Percentiles rank a stretch among this genome's conserved stretches.
These are phyloP conservation scores for Fraxinus platypoda DNA, from an alignment of 305 asterid species.

Conservation along the genomic window DNA sequence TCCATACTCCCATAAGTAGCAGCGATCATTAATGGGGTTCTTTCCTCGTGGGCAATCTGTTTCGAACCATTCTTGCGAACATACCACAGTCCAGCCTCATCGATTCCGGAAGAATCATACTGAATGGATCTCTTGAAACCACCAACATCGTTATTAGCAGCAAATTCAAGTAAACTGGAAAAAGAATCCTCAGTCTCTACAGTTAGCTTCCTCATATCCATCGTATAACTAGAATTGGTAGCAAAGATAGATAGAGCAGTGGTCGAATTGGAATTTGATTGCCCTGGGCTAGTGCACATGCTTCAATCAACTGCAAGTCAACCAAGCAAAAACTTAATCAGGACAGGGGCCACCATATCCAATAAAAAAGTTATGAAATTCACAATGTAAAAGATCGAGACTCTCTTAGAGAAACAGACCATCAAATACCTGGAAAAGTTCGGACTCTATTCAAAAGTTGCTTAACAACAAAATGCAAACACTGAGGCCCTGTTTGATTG, in stretches of 20 bases:
- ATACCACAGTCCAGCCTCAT: constrained; percentile 69
- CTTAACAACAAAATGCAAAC: background rate
- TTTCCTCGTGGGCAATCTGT: constrained; percentile 60
- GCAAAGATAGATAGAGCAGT: constrained; percentile 10
- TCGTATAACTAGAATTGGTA: constrained; percentile 18
- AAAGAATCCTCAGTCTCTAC: constrained; percentile 62
- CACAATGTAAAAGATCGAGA: background rate
- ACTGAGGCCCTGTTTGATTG: too few species aligned
- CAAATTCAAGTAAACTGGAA: constrained; percentile 66
- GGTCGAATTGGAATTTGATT: constrained; percentile 17
- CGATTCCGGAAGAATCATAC: constrained; percentile 50
- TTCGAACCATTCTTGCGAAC: constrained; percentile 58
- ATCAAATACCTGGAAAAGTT: background rate
- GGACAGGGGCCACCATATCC: background rate
- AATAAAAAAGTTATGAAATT: background rate
- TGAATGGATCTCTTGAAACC: constrained; percentile 53
- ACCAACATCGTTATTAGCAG: constrained; percentile 63
- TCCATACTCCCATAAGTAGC: constrained; percentile 68
- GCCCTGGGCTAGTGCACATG: constrained; percentile 32
- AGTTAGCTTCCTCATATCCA: constrained; percentile 38
- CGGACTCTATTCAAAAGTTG: background rate
- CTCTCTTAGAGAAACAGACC: background rate
- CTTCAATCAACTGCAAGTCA: constrained; percentile 35
- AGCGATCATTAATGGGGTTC: constrained; percentile 81
- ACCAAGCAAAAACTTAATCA: constrained; percentile 8